Conservation (phyloP, 768 basidiomycete species). For the Panaeolus papilionaceus region DNA sequence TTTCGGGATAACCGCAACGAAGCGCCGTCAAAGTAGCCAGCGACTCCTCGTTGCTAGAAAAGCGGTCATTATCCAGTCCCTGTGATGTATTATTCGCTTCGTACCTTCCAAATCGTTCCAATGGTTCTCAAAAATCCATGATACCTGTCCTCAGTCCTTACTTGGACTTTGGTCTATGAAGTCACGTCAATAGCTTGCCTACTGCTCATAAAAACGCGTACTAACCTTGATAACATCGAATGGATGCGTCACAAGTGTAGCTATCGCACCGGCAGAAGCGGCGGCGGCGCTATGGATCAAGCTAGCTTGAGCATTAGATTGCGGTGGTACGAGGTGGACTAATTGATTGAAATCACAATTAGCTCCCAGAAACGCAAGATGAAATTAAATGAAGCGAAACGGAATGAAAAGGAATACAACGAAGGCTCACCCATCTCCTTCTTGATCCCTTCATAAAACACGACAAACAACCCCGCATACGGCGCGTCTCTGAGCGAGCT, state of each 20-base stretch:
- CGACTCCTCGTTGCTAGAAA: conserved; percentile 75
- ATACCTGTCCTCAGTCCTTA: conserved; percentile 79
- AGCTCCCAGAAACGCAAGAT: conserved; percentile 16
- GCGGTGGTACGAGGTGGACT: conserved; percentile 51
- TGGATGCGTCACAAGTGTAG: conserved; percentile 87
- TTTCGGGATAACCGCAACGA: conserved; percentile 86
- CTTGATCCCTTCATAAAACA: conserved; percentile 90
- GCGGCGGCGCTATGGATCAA: conserved; percentile 70
- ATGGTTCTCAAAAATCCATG: conserved; percentile 72
- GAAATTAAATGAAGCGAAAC: not conserved
- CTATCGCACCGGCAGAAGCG: conserved; percentile 82
- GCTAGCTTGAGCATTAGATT: conserved; percentile 52
- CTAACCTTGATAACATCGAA: conserved; percentile 92
- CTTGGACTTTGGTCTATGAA: conserved; percentile 87
- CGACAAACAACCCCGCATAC: conserved; percentile 89
- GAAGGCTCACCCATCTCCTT: conserved; percentile 61
- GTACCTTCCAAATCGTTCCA: conserved; percentile 70
- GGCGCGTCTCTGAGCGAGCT: conserved; percentile 95
- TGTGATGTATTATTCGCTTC: conserved; percentile 28
- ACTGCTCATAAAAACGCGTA: not conserved
- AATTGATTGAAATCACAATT: conserved; percentile 17
- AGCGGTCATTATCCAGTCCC: not conserved
- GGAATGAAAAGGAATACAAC: not conserved
- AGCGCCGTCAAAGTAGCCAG: conserved; percentile 87
- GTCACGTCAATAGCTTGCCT: conserved; percentile 12